Base-by-base conservation (phyloP, 345 rosid genomes). In the Citrus trifoliata region DNA sequence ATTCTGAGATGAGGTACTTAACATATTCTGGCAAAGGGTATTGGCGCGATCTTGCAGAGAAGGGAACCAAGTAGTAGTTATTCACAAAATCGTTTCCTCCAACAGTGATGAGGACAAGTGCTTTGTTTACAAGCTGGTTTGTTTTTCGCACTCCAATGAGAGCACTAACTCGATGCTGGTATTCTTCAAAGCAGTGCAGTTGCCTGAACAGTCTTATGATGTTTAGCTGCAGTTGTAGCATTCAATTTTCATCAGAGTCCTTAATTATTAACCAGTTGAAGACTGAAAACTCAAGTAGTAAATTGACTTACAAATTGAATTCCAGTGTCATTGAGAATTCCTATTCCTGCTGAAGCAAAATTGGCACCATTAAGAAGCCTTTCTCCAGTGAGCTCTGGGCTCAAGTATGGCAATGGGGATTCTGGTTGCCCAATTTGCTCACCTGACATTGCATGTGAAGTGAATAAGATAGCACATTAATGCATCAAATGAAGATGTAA, bases 311-410 rank as follows among this genome's bases (percentile, higher is more conserved):
- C 93, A 77, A 90, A 90, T 64, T 89, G 94, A 74, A 76, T 40
- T 22, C 92, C 94, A 19, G 92, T 90, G 80, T 90, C 90, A 74
- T 90, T 89, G 48, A 90, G 89, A 76, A 90, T 80, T 53, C 93
- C 98, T 14, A 90, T 88, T 8, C 98, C 95, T 4, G 97, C 98
- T 22, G 98, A 93, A 24, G 98, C 98, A 71, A 93, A 94, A 80
- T 93, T 94, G 51, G 98, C 96, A 55, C 97, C 98, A 10, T 82
- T 32, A 14, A 93, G 86, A 46, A 93, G 85, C 82, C 59, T 90
- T 48, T 76, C 75, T 6, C 93, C 92, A 0, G 79, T 86, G 32
- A 94, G 86, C 37, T 83, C 83, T 12, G 94, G 97, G 80, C 88
- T 89, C 80, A 94, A 82, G 74, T 89, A 88, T 13, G 98, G 97